Evolutionary conservation across 805 yeast genomes (phyloP), one percentile per base, ranked within the genome.

Genomic region (Ogataea henricii): DNA sequence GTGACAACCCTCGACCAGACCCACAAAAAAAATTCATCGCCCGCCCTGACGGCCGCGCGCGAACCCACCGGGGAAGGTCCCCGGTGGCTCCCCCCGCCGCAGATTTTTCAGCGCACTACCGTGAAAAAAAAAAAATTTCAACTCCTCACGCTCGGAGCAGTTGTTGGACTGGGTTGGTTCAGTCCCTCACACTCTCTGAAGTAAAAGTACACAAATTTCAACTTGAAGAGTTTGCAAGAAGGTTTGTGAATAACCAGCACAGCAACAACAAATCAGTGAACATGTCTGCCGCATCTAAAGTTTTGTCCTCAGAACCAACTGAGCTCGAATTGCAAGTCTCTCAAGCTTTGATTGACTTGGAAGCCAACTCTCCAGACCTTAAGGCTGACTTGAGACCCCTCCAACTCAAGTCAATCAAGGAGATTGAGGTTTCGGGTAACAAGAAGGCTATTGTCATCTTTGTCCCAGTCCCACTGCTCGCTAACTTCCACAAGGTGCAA

Each of bases 261-360:
- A 39, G 42, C 42, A 39, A 25, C 42, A 39, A 61, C 30, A 29
- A n/a, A 14, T 23, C 30, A 39, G 33, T 39, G 45, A 80, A 67
- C 62, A 92, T 92, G 98, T 92, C 98, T 79, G 96, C 97, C 72
- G 89, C 91, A 74, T 83, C 88, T 77, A 94, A 94, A 84, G 83
- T 94, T 78, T 85, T 92, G 78, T 84, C 90, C 72, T 84, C 86
- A 73, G 88, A 88, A 71, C 98, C 99, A 81, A 75, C 94, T 74
- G 98, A 94, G 81, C 90, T 94, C 78, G 99, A 94, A 83, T 88
- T 94, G 78, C 96, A 92, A 82, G 96, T 94, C 74, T 97, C 97
- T 71, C 97, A 92, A 82, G 97, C 98, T 71, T 88, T 94, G 74
- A 75, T 85, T 68, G 99, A 94, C 81, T 84, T 94, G 77, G 98